Base-by-base conservation (phyloP, 345 rosid species). In the Brassica napus region DNA sequence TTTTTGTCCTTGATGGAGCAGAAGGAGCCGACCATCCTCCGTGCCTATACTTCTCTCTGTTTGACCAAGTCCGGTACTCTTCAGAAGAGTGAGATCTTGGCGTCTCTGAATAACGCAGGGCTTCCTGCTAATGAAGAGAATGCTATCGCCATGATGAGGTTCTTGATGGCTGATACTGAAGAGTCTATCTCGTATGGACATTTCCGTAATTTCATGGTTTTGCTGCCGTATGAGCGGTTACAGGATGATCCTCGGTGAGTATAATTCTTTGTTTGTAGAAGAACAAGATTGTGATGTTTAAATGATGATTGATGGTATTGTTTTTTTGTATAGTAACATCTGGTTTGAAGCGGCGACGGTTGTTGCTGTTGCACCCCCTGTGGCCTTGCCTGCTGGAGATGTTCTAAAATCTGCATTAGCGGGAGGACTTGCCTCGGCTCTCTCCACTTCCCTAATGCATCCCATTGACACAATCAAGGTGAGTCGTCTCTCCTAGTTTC, bases 301-400 rank as follows among this genome's bases (percentile, higher is more conserved):
- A 35, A 55, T 80, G 67, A 69, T 80, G 71, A 42, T 63, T 35
- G 62, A 24, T 21, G n/a, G 34, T 62, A 6, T 14, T 54, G 5
- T 63, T 69, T 69, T 65, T 77, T 42, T 54, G 16, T 75, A 67
- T 86, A 95, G 99, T 85, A 87, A 83, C 69, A 92, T 91, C 84
- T 92, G 97, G 99, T 95, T 92, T 86, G 97, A 95, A 88, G 93
- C 99, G 42, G 99, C 98, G 6, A 93, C 98, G 63, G 98, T 91
- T 82, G 97, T 94, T 83, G 90, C 96, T 76, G 99, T 94, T 85
- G 87, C 96, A 72, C 97, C 98, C 24, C 97, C 98, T 34, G 89
- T 89, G 80, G 92, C 88, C 77, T 84, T 91, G 60, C 98, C 91
- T 77, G 87, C 97, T 69, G 97, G 91, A 84, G 92, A 90, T 83